These are phyloP conservation scores for Candida pseudoglaebosa DNA, from an alignment of 805 yeast species.

Conservation along the genomic window DNA sequence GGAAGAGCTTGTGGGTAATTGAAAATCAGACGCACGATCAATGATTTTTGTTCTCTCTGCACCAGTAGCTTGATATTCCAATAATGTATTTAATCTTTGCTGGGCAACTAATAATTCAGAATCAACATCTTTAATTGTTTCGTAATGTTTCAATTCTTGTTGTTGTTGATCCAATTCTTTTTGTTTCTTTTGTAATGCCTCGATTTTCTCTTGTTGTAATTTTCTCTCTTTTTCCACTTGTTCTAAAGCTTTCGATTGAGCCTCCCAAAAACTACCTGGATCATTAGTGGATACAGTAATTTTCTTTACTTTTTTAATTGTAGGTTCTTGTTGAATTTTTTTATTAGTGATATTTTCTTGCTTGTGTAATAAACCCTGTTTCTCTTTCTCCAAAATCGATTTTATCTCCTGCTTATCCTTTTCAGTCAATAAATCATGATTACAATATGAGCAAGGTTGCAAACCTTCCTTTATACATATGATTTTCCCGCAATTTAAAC, in stretches of 20 bases:
- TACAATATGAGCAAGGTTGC: conserved; percentile 86
- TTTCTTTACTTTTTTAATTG: conserved; percentile 36
- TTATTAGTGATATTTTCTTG: conserved; percentile 18
- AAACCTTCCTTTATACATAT: conserved; percentile 88
- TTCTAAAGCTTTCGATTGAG: conserved; percentile 63
- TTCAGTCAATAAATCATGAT: conserved; percentile 55
- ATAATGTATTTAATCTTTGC: conserved; percentile 63
- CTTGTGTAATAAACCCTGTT: conserved; percentile 32
- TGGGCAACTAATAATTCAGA: conserved; percentile 67
- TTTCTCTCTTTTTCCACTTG: conserved; percentile 46
- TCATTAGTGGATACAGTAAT: conserved; percentile 53
- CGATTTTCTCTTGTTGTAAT: conserved; percentile 18
- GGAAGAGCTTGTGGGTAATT: conserved; percentile 47
- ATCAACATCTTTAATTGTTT: conserved; percentile 39
- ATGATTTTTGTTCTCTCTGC: conserved; percentile 89
- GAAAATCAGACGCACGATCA: conserved; percentile 89
- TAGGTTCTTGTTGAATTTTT: conserved; percentile 13
- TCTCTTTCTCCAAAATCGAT: conserved; percentile 51
- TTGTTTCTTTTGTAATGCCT: conserved; percentile 17
- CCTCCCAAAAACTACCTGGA: conserved; percentile 60
- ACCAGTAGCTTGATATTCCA: conserved; percentile 80
- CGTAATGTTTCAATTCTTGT: conserved; percentile 42
- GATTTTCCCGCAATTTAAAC: conserved; percentile 90
- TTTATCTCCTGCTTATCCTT: conserved; percentile 61
- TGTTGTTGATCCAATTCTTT: conserved; percentile 39